Conservation (phyloP, 2,329 filamentous ascomycete species). For the Fusarium temperatum region DNA sequence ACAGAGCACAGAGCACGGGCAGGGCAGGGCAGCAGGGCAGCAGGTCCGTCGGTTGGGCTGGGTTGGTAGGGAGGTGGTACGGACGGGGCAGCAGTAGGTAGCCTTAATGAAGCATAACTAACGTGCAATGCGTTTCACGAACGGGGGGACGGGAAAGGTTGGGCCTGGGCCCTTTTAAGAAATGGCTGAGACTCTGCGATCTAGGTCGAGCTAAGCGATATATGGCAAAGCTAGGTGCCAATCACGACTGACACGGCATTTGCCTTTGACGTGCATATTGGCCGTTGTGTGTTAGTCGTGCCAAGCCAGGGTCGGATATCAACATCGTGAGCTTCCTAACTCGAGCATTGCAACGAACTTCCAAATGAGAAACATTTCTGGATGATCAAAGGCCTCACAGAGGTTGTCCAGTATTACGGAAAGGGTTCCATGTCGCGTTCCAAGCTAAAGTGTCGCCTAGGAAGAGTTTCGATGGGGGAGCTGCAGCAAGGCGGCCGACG, state of each 20-base stretch:
- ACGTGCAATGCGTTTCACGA: constrained; percentile 28
- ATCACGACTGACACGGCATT: constrained; percentile 18
- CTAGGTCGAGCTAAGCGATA: constrained; percentile 7
- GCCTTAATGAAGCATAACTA: constrained; percentile 26
- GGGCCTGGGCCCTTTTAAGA: constrained; percentile 35
- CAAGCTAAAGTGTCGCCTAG: constrained; percentile 21
- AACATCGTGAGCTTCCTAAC: constrained; percentile 6
- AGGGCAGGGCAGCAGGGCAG: background rate
- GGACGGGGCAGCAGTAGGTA: background rate
- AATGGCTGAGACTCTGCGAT: constrained; percentile 8
- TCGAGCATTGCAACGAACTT: background rate
- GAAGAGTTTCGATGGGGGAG: constrained; percentile 19
- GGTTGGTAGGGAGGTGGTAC: background rate
- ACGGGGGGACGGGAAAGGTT: constrained; percentile 32
- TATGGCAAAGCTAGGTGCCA: constrained; percentile 21
- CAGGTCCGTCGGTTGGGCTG: background rate
- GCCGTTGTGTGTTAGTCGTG: constrained; percentile 19
- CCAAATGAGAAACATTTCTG: background rate
- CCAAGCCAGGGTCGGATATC: constrained; percentile 10
- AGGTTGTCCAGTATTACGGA: constrained; percentile 9
- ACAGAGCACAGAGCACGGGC: background rate
- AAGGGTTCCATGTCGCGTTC: constrained; percentile 31
- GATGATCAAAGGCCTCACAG: constrained; percentile 3
- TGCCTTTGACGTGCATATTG: constrained; percentile 25
- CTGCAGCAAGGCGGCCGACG: constrained; percentile 35